Percentiles rank a stretch among this genome's conserved stretches.
Evolutionary conservation across 2,329 filamentous ascomycete genomes (phyloP).

Genomic region (Fusarium sp.): DNA sequence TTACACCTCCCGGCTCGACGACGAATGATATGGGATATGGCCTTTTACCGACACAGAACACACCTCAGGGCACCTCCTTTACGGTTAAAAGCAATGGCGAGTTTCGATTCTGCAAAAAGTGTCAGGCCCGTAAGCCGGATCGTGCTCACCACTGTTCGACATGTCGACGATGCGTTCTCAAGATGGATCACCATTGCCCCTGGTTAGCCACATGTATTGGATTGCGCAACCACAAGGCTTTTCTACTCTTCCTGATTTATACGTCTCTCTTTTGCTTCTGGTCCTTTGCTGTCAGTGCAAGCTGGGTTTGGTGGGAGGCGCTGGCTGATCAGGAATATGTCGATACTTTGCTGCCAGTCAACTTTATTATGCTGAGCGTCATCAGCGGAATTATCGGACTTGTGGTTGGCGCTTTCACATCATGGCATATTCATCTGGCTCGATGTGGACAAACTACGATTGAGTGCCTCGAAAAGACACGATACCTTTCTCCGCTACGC

Average conservation of each 20-base stretch:
- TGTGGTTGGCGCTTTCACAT: conserved; percentile 88
- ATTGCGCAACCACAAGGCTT: conserved; percentile 93
- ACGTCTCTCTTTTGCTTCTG: conserved; percentile 87
- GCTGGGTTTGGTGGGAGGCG: conserved; percentile 89
- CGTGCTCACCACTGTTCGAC: conserved; percentile 97
- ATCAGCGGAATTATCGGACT: conserved; percentile 91
- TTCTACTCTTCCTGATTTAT: conserved; percentile 91
- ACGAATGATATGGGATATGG: conserved; percentile 77
- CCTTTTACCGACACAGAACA: conserved; percentile 78
- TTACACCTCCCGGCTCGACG: conserved; percentile 85
- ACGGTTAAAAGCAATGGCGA: conserved; percentile 94
- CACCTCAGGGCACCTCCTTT: conserved; percentile 73
- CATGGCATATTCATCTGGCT: conserved; percentile 89
- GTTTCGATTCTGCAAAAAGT: conserved; percentile 95
- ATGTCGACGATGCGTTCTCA: conserved; percentile 92
- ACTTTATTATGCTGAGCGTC: conserved; percentile 89
- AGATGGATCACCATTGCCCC: conserved; percentile 99
- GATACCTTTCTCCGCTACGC: conserved; percentile 85
- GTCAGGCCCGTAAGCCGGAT: conserved; percentile 92
- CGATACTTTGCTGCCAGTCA: conserved; percentile 85
- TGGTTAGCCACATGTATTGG: conserved; percentile 98
- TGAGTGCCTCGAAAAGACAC: conserved; percentile 93
- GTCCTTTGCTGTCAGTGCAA: conserved; percentile 78
- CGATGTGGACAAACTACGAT: conserved; percentile 89
- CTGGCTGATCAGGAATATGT: conserved; percentile 76